A percentile compares a stretch with the other conserved stretches of the same genome.
phyloP scores from a whole-genome alignment of 192 early-diverging fungal genomes.

The Physocladia obscura region DNA sequence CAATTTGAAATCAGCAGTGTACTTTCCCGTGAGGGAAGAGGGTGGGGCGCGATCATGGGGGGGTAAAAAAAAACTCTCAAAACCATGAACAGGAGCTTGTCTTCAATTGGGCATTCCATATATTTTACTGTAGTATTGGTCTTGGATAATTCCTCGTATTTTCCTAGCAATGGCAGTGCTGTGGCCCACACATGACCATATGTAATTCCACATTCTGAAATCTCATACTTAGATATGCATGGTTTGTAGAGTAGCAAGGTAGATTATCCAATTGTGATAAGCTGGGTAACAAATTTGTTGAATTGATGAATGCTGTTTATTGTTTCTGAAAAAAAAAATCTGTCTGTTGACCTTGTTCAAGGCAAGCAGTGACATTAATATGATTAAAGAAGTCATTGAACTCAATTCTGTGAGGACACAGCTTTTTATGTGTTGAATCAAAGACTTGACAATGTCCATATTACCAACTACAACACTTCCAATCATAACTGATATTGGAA shows the following conservation, averaged over 20 bases:
- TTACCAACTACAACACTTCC: slow-evolving; percentile 1
- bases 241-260: neutral
- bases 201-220: neutral
- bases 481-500: neutral
- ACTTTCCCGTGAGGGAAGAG: too few relatives aligned
- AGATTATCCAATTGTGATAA: neutral
- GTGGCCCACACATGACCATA: neutral
- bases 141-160: neutral
- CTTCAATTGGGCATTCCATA: slow-evolving; percentile 10
- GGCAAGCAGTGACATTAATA: neutral
- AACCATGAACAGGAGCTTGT: neutral
- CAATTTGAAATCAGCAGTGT: too few relatives aligned
- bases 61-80: too few relatives aligned
- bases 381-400: neutral
- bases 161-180: neutral
- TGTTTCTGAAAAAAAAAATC: neutral
- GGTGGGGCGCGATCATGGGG: too few relatives aligned
- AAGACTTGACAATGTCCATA: neutral
- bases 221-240: neutral
- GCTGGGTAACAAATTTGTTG: neutral
- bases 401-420: neutral
- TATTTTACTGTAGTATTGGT: neutral
- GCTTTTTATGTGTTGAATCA: neutral
- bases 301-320: neutral
- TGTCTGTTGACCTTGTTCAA: neutral